Conservation (phyloP, 2,329 filamentous ascomycete species). For the Hymenoscyphus scutula region DNA sequence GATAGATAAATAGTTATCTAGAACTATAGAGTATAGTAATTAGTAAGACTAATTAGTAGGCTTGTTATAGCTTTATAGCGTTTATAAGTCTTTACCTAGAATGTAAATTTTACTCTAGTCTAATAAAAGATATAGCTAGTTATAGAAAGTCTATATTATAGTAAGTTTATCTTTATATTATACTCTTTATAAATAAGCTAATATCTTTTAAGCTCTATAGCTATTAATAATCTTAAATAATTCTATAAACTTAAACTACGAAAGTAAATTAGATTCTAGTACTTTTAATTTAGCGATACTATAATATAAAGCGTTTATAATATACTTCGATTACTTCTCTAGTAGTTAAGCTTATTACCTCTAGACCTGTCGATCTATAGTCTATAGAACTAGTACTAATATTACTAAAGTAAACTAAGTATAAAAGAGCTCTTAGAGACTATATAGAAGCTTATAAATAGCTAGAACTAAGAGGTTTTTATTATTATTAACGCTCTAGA, state of each 20-base stretch:
- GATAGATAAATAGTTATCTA: background rate
- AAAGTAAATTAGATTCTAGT: slow-evolving; percentile 1
- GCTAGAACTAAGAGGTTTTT: slow-evolving; percentile 1
- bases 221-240: slow-evolving; percentile 10
- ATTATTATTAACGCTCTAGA: slow-evolving; percentile 10
- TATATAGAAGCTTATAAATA: background rate
- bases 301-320: slow-evolving; percentile 3
- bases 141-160: slow-evolving; percentile 11
- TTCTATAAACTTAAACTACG: background rate
- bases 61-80: slow-evolving; percentile 3
- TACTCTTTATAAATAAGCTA: slow-evolving; percentile 3
- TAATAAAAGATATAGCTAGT: slow-evolving; percentile 6
- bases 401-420: background rate
- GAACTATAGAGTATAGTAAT: background rate
- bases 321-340: slow-evolving; percentile 5
- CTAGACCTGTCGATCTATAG: background rate
- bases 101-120: background rate
- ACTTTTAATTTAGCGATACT: slow-evolving; percentile 13
- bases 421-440: background rate
- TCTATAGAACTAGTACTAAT: background rate
- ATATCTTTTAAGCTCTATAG: slow-evolving; percentile 9
- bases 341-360: background rate
- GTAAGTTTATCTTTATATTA: background rate
- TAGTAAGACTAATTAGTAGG: background rate
- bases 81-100: background rate